These are phyloP conservation scores for Andalucia godoyi DNA, from an alignment of 78 protist genomes.

Conservation along the genomic window DNA sequence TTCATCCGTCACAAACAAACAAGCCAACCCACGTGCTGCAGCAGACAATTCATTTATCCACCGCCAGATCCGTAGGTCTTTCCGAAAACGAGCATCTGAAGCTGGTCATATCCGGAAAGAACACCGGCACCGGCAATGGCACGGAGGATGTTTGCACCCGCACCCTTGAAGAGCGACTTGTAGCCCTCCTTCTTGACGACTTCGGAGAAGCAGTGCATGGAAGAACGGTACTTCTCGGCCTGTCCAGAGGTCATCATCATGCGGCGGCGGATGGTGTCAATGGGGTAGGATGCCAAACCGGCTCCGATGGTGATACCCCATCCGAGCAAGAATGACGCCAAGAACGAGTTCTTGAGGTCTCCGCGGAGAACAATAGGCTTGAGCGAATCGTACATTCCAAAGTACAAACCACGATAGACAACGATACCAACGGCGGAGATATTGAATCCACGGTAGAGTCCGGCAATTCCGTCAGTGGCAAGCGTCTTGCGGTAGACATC, in stretches of 20 bases:
- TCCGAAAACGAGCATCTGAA: conserved; percentile 32
- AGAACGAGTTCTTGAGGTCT: conserved; percentile 1
- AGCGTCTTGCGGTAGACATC: conserved; percentile 69
- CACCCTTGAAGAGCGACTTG: conserved; percentile 92
- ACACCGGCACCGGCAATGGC: conserved; percentile 83
- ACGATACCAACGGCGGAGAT: conserved; percentile 86
- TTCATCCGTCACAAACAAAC: no score
- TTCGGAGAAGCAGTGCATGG: conserved; percentile 67
- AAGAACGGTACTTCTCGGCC: conserved; percentile 60
- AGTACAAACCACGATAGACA: conserved; percentile 88
- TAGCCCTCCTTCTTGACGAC: conserved; percentile 69
- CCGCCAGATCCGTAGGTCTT: no score
- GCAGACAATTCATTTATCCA: no score
- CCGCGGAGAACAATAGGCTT: background rate
- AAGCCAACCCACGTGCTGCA: no score
- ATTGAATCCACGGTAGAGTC: conserved; percentile 91
- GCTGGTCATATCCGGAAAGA: conserved; percentile 79
- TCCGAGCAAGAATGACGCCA: conserved; percentile 22
- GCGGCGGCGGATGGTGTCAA: conserved; percentile 94
- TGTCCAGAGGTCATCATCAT: conserved; percentile 75
- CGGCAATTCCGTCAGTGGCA: conserved; percentile 54
- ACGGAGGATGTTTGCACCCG: conserved; percentile 85
- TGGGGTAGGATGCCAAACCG: conserved; percentile 85
- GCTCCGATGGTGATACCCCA: conserved; percentile 65
- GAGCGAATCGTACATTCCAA: conserved; percentile 85